Evolutionary conservation across 306 rosid species (phyloP).

Genomic region (Cicer pinnatifidum): DNA sequence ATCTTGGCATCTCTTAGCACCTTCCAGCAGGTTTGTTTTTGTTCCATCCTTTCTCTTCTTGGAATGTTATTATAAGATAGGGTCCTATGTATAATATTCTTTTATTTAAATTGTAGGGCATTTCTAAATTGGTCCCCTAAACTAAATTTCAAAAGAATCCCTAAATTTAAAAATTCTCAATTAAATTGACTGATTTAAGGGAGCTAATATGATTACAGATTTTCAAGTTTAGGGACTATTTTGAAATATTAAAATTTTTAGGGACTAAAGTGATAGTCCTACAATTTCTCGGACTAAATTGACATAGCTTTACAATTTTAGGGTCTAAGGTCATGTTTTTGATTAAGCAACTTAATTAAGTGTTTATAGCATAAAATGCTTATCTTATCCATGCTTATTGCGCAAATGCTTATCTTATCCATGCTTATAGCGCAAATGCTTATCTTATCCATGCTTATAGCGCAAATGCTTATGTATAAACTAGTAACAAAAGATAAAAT

Average conservation of each 20-base stretch:
- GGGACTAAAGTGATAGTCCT: not conserved
- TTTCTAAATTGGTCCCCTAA: not conserved
- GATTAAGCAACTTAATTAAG: too few relatives aligned
- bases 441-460: too few relatives aligned
- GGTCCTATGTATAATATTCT: not conserved
- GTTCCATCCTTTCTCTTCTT: slow-evolving; percentile 4
- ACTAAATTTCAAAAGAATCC: not conserved
- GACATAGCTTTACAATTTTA: too few relatives aligned
- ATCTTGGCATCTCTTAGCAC: slow-evolving; percentile 99
- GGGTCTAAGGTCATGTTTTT: too few relatives aligned
- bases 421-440: too few relatives aligned
- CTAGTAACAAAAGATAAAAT: too few relatives aligned
- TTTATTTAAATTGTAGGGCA: not conserved
- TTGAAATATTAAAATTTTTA: too few relatives aligned
- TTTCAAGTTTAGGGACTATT: not conserved
- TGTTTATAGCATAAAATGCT: too few relatives aligned
- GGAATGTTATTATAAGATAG: not conserved
- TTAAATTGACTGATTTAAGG: not conserved
- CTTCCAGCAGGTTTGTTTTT: slow-evolving; percentile 88
- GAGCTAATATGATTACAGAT: not conserved
- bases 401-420: too few relatives aligned
- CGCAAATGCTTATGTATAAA: too few relatives aligned
- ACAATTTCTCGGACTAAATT: too few relatives aligned
- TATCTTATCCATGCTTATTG: too few relatives aligned
- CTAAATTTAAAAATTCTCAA: not conserved